phyloP scores from a whole-genome alignment of 192 early-diverging fungal genomes.

The Gigaspora rosea region DNA sequence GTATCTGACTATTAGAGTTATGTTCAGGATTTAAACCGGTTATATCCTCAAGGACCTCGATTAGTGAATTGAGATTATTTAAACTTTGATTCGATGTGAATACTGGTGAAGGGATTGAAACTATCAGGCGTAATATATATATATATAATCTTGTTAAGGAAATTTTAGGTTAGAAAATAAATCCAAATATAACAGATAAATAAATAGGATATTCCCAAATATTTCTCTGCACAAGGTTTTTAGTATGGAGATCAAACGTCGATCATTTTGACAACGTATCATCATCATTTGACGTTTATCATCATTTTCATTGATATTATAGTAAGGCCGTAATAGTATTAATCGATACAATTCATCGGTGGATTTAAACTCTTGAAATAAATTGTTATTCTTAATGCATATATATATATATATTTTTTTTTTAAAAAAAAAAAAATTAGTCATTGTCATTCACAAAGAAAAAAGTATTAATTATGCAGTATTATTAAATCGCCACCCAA shows the following conservation, averaged over 20 bases:
- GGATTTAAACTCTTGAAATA: background rate
- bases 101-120: background rate
- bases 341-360: background rate
- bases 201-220: background rate
- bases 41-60: background rate
- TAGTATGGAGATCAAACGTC: background rate
- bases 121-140: background rate
- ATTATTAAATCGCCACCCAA: too few species aligned
- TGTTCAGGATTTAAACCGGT: background rate
- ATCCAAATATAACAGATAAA: background rate
- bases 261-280: background rate
- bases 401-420: background rate
- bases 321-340: constrained; percentile 1
- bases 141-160: background rate
- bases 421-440: too few species aligned
- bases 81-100: background rate
- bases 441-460: too few species aligned
- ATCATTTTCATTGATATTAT: background rate
- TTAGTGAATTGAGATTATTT: background rate
- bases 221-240: background rate
- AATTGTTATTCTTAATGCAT: background rate
- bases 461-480: too few species aligned
- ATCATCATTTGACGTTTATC: background rate
- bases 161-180: background rate
- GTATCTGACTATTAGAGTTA: background rate